phyloP scores from a whole-genome alignment of 148 eudicot species.

The Nepenthes mirabilis region DNA sequence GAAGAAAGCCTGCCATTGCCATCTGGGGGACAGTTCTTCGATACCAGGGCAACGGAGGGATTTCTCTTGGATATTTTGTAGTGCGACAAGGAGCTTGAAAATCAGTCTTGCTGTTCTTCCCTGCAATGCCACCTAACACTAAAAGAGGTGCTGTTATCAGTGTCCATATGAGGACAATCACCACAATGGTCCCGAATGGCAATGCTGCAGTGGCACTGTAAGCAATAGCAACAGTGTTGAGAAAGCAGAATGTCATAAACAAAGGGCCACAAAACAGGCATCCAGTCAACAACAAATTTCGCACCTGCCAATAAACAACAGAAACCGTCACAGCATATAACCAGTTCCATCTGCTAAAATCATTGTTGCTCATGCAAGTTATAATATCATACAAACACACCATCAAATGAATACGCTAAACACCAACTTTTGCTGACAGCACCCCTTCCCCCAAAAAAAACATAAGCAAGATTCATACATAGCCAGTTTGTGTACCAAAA shows the following conservation, averaged over 20 bases:
- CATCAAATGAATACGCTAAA: too few relatives aligned
- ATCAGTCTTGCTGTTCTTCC: constrained; percentile 11
- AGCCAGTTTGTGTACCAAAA: too few relatives aligned
- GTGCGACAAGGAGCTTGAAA: constrained; percentile 12
- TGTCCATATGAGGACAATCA: constrained; percentile 12
- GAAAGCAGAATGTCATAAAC: constrained; percentile 10
- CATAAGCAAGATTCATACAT: too few relatives aligned
- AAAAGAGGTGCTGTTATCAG: constrained; percentile 7
- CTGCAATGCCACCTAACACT: constrained; percentile 11
- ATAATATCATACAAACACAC: too few relatives aligned
- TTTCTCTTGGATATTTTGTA: constrained; percentile 13
- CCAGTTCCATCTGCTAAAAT: too few relatives aligned
- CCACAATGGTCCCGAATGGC: constrained; percentile 11
- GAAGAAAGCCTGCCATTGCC: constrained; percentile 14
- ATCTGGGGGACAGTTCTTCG: constrained; percentile 10
- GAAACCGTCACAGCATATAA: too few relatives aligned
- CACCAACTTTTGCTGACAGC: too few relatives aligned
- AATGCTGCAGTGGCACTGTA: constrained; percentile 10
- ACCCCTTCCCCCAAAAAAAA: too few relatives aligned
- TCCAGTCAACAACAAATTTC: constrained; percentile 9
- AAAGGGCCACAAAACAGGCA: constrained; percentile 13
- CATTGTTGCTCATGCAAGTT: too few relatives aligned
- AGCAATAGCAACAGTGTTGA: constrained; percentile 10
- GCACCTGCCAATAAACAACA: constrained; percentile 3
- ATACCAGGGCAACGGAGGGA: constrained; percentile 10